Base-by-base conservation (phyloP, 495 filamentous ascomycete genomes). In the Penicillium cosmopolitanum region DNA sequence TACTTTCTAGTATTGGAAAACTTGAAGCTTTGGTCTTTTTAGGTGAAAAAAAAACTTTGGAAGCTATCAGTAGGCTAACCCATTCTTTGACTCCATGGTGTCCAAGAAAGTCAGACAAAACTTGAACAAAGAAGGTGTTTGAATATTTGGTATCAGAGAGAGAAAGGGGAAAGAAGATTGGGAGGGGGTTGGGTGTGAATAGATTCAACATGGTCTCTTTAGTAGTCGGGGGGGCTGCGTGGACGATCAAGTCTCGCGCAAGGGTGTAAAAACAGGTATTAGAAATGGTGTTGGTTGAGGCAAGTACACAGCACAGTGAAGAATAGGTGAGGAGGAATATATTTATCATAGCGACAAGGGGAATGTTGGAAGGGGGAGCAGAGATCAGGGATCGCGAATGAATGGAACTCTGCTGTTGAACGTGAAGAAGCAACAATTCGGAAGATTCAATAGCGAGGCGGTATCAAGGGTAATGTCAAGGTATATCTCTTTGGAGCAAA, bases 31-130 rank as follows among this genome's bases (percentile, higher is more conserved):
- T 51, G 15, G 15, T 34, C 31, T 35, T 56, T 47, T 60, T 23
- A 34, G 28, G 9, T 19, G n/a, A 34, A 23, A 23, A 34, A 21
- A 31, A 31, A 31, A 31, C 28, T 52, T 51, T 33, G 50, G 15
- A 34, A 23, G 44, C 48, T 38, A 50, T 44, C 25, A 66, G 67
- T 64, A 85, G 82, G 82, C 77, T 80, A 60, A 40, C 36, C 36
- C 53, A 21, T 53, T 59, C 47, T 64, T 53, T 48, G 23, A 46
- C 61, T 59, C 58, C 48, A 53, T 12, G 34, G 19, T 16, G 43
- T 18, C 48, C 25, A 44, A 47, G 33, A 44, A 55, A 48, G 50
- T 21, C 57, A 64, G 18, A 77, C 78, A 73, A 82, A 55, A 31
- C 28, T 31, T 31, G 28, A 68, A 69, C 56, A 75, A 80, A 52